phyloP scores from a whole-genome alignment of 1,284 basidiomycete species.

The Puccinia triticina region DNA sequence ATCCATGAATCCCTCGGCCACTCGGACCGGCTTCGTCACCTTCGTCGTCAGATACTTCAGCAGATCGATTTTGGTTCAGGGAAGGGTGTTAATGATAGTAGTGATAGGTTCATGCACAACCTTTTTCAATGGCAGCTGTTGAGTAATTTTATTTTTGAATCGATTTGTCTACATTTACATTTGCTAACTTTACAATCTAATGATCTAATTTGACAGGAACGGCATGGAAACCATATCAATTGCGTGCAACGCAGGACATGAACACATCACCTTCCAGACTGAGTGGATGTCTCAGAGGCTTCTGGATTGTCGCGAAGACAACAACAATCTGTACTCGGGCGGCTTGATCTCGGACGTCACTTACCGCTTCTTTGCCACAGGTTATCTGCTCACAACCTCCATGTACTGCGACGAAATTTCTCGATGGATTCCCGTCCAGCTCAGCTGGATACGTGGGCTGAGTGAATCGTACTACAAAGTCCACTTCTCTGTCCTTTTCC shows the following conservation, averaged over 20 bases:
- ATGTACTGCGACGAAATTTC: constrained; percentile 9
- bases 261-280: too few relatives aligned
- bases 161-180: background rate
- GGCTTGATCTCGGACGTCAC: constrained; percentile 11
- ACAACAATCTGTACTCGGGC: background rate
- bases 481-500: background rate
- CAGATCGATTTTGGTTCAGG: too few relatives aligned
- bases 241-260: background rate
- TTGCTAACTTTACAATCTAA: background rate
- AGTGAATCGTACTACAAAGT: background rate
- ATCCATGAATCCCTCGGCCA: too few relatives aligned
- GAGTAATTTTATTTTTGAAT: background rate
- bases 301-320: background rate
- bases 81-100: background rate
- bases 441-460: constrained; percentile 4
- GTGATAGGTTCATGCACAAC: background rate
- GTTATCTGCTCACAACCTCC: constrained; percentile 11
- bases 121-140: background rate
- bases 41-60: too few relatives aligned
- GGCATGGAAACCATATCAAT: background rate
- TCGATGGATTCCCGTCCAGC: constrained; percentile 26
- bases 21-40: too few relatives aligned
- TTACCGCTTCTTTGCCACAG: background rate
- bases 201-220: background rate
- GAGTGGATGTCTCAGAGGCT: background rate